Conservation (phyloP, 805 yeast genomes). For the Candida broadrunensis region DNA sequence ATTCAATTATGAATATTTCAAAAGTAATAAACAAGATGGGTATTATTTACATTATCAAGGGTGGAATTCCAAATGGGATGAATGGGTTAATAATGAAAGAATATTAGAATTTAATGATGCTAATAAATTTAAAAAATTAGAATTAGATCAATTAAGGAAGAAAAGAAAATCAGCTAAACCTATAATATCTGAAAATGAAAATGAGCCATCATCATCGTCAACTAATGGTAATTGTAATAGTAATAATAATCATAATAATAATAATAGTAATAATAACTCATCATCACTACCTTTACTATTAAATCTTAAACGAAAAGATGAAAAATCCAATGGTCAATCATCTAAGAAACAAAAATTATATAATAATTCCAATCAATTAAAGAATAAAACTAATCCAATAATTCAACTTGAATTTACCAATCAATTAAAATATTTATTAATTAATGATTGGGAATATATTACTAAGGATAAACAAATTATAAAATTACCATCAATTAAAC, state of each 20-base stretch:
- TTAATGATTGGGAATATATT: constrained; percentile 91
- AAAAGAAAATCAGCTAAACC: constrained; percentile 4
- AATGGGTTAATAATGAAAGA: constrained; percentile 79
- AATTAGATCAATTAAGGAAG: constrained; percentile 38
- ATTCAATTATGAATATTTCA: constrained; percentile 3
- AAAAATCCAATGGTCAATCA: not conserved
- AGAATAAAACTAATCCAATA: constrained; percentile 17
- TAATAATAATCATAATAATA: not conserved
- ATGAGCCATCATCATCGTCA: not conserved
- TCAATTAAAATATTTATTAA: constrained; percentile 64
- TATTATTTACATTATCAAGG: constrained; percentile 89
- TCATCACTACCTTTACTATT: not conserved
- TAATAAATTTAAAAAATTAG: constrained; percentile 64
- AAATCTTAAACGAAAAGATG: not conserved
- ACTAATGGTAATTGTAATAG: not conserved
- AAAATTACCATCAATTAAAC: constrained; percentile 56
- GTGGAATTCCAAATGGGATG: constrained; percentile 96
- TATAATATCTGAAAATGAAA: not conserved
- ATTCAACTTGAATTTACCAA: constrained; percentile 40
- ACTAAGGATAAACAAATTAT: constrained; percentile 77
- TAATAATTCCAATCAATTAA: constrained; percentile 2
- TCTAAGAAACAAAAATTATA: not conserved
- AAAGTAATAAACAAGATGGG: constrained; percentile 22
- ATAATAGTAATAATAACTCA: not conserved
- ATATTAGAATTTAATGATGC: constrained; percentile 68